Percentiles rank a stretch among this genome's conserved stretches.
These are phyloP conservation scores for Ceratobasidium sp. DNA, from an alignment of 1,284 basidiomycete species.

Conservation along the genomic window DNA sequence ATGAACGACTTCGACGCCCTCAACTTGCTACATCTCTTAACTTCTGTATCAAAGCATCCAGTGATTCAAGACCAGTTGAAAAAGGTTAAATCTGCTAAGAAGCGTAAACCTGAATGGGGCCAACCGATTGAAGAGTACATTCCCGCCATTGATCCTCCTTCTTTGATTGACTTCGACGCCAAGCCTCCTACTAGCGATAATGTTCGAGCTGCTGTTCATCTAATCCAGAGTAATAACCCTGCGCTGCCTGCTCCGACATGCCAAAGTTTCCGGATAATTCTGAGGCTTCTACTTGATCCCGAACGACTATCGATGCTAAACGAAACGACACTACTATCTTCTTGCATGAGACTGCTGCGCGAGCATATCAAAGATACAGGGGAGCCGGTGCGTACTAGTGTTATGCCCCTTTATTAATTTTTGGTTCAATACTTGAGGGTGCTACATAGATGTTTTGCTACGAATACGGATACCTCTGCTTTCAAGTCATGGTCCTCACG, in stretches of 20 bases:
- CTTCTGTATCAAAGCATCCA: not conserved
- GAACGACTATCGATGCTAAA: not conserved
- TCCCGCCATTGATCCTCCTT: not conserved
- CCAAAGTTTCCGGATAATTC: not conserved
- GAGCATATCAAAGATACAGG: slow-evolving; percentile 7
- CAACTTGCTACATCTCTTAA: not conserved
- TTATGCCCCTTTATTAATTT: not conserved
- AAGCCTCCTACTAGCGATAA: not conserved
- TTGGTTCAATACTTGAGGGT: not conserved
- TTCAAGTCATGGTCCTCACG: not conserved
- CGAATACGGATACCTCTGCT: slow-evolving; percentile 7
- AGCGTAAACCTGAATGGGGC: slow-evolving; percentile 19
- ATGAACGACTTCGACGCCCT: not conserved
- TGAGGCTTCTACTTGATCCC: slow-evolving; percentile 7
- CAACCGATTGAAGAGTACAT: not conserved
- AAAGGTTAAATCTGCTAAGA: not conserved
- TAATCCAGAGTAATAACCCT: not conserved
- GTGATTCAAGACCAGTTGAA: not conserved
- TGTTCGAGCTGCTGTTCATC: not conserved
- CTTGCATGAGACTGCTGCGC: not conserved
- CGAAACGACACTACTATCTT: slow-evolving; percentile 1
- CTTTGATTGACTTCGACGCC: not conserved
- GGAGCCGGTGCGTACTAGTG: not conserved
- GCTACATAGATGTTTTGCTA: not conserved
- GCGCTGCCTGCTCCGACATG: not conserved